phyloP scores from a whole-genome alignment of 257 asterid genomes.

The Solanum dulcamara region DNA sequence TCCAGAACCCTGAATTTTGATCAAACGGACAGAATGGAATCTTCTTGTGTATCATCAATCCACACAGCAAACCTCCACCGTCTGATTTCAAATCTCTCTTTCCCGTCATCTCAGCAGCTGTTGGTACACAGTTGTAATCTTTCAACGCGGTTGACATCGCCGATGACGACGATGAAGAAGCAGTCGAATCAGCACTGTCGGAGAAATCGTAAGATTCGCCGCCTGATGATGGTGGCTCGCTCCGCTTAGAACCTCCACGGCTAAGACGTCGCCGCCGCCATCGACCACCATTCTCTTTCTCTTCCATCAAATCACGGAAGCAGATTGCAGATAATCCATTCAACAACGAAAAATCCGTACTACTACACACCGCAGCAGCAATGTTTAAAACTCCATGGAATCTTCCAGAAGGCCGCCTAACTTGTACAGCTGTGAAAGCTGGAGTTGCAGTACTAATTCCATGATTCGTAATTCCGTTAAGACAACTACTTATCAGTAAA shows the following conservation, averaged over 20 bases:
- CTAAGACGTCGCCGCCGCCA: conserved; percentile 39
- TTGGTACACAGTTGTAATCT: conserved; percentile 51
- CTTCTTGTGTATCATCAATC: conserved; percentile 52
- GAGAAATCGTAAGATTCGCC: conserved; percentile 60
- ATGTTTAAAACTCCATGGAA: conserved; percentile 78
- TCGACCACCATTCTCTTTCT: conserved; percentile 21
- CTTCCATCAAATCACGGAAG: conserved; percentile 48
- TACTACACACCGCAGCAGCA: conserved; percentile 45
- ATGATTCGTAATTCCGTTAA: not conserved
- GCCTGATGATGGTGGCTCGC: conserved; percentile 45
- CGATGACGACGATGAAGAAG: conserved; percentile 54
- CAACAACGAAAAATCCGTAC: conserved; percentile 39
- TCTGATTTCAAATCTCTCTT: conserved; percentile 28
- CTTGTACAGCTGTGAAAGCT: conserved; percentile 65
- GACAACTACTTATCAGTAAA: conserved; percentile 53
- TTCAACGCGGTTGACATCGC: conserved; percentile 41
- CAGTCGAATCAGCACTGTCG: conserved; percentile 57
- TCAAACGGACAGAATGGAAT: conserved; percentile 47
- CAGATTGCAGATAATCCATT: conserved; percentile 50
- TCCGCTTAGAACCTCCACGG: conserved; percentile 51
- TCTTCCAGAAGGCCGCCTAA: conserved; percentile 76
- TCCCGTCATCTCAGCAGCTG: conserved; percentile 43
- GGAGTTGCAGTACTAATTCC: conserved; percentile 26
- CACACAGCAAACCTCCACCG: conserved; percentile 61
- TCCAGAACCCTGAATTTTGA: conserved; percentile 45